Base-by-base conservation (phyloP, 495 filamentous ascomycete species). In the Neurospora sp. region DNA sequence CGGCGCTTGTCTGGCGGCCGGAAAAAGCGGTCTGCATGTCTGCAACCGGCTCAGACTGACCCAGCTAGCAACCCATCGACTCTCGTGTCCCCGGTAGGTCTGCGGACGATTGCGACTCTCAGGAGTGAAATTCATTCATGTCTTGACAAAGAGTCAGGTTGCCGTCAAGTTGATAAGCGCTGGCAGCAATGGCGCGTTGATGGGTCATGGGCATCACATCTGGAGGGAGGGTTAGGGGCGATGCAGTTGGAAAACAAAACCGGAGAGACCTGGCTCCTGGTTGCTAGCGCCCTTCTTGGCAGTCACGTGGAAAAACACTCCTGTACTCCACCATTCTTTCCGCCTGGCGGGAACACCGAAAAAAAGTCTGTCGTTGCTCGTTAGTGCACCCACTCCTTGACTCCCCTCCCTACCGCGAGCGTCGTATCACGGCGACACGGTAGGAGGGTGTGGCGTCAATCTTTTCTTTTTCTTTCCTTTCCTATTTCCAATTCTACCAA, bases 241-340 rank as follows among this genome's bases (percentile, higher is more conserved):
- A 27, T 27, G 10, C 20, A 14, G 20, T 12, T 27, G 20, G 20
- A 59, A 59, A 27, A n/a, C n/a, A 11, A 59, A 59, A 59, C 48
- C n/a, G 18, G n/a, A 46, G 20, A 54, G 20, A 12, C 46, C 20
- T 54, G 46, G 46, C 20, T 54, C 23, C 54, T 62, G 23, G 54
- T 31, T 62, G 27, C 27, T 62, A 80, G 74, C 62, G 62, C 72
- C 12, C 27, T 37, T 16, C 71, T 77, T 75, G 71, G 69, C 66
- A 14, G 27, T 81, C 79, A 81, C 79, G 79, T 81, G 79, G 38
- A 1, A 4, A 10, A 39, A 44, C 4, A 16, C 46, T 75, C 42
- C 73, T 80, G 79, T 74, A 75, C 79, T 76, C 78, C 79, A 81
- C 78, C 54, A 35, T 74, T 69, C 59, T 71, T 74, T 69, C 66